These are phyloP conservation scores for Paramecium sonneborni DNA, from an alignment of 73 alveolate species.

Conservation along the genomic window DNA sequence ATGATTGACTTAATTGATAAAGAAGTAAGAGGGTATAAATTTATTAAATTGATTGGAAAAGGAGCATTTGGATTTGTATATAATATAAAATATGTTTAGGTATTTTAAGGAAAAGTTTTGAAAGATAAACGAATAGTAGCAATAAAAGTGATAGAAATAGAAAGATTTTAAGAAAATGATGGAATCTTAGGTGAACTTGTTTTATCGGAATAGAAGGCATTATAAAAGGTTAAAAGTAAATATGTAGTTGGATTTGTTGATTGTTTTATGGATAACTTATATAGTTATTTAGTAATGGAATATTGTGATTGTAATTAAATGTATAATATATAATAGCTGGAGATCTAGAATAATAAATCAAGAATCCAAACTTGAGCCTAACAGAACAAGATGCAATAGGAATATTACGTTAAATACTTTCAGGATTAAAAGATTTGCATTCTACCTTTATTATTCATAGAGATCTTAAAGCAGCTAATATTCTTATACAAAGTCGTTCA, in stretches of 20 bases:
- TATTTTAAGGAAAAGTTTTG: neutral
- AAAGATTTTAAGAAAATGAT: neutral
- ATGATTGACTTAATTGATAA: neutral
- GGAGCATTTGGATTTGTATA: neutral
- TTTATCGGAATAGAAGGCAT: neutral
- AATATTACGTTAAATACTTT: neutral
- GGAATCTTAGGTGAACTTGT: neutral
- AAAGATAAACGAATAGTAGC: neutral
- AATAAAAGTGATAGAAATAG: neutral
- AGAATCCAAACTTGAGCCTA: neutral
- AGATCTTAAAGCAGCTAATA: slow-evolving; percentile 54
- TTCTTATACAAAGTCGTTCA: neutral
- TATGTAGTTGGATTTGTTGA: neutral
- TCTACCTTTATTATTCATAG: slow-evolving; percentile 45
- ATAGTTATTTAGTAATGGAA: neutral
- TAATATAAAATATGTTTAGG: neutral
- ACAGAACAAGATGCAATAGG: slow-evolving; percentile 52
- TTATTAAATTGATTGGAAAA: neutral
- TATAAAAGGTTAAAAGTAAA: neutral
- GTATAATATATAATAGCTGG: neutral
- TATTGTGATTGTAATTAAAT: neutral
- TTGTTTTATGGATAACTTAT: neutral
- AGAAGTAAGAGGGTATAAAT: neutral
- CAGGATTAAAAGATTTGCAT: slow-evolving; percentile 36
- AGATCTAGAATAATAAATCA: neutral